phyloP scores from a whole-genome alignment of 176 grass and related monocot species.

The Pontederia paniculata region DNA sequence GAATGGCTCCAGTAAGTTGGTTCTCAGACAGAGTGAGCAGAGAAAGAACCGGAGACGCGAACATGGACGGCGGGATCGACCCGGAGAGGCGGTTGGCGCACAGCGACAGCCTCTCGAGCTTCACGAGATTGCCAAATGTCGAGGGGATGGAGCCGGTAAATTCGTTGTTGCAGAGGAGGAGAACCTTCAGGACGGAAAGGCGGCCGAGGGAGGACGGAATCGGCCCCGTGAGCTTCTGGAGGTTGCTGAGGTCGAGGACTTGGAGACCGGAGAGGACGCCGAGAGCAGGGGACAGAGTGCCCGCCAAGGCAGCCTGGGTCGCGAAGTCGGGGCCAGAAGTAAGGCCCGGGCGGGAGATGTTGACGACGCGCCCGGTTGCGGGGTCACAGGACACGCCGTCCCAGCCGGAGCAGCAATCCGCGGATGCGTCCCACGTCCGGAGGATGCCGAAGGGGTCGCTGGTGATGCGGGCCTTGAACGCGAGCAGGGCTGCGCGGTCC shows the following conservation, averaged over 20 bases:
- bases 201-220: constrained; percentile 27
- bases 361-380: constrained; percentile 21
- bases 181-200: constrained; percentile 22
- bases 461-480: constrained; percentile 28
- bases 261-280: constrained; percentile 25
- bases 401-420: constrained; percentile 29
- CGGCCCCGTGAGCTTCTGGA: constrained; percentile 23
- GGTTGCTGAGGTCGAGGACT: constrained; percentile 26
- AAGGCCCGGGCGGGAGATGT: constrained; percentile 20
- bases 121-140: constrained; percentile 19
- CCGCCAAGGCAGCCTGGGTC: constrained; percentile 17
- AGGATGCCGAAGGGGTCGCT: constrained; percentile 29
- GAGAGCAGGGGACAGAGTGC: constrained; percentile 29
- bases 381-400: constrained; percentile 24
- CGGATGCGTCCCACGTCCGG: constrained; percentile 19
- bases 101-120: constrained; percentile 26
- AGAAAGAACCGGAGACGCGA: constrained; percentile 18
- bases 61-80: constrained; percentile 19
- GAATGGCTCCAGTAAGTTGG: constrained; percentile 26
- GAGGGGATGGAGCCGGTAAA: constrained; percentile 30
- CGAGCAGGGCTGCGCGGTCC: constrained; percentile 24
- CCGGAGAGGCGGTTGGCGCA: constrained; percentile 33
- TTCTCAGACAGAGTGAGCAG: constrained; percentile 27
- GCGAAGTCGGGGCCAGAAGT: constrained; percentile 11
- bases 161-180: constrained; percentile 28